phyloP scores from a whole-genome alignment of 768 basidiomycete genomes.

The Favolaschia claudopus region DNA sequence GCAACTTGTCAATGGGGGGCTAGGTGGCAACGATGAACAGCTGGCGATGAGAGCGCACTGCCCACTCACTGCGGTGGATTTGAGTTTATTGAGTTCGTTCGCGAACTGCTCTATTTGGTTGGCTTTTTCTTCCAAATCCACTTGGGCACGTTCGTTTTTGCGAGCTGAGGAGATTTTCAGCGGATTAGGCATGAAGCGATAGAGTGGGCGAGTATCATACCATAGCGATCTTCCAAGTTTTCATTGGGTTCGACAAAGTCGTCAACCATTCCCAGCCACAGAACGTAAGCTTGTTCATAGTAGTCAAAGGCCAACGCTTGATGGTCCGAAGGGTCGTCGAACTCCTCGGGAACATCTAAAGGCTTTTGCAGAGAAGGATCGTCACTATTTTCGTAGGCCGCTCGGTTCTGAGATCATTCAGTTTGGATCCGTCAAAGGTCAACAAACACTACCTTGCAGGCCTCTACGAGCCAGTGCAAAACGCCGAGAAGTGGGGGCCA shows the following conservation, averaged over 20 bases:
- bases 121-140: constrained; percentile 66
- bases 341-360: constrained; percentile 71
- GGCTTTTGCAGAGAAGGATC: constrained; percentile 75
- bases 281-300: constrained; percentile 68
- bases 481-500: constrained; percentile 91
- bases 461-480: constrained; percentile 90
- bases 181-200: constrained; percentile 11
- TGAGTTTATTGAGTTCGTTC: constrained; percentile 63
- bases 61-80: constrained; percentile 62
- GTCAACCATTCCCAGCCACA: constrained; percentile 74
- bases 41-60: neutral
- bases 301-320: constrained; percentile 82
- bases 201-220: constrained; percentile 46
- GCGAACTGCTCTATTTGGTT: constrained; percentile 55
- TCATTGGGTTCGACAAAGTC: constrained; percentile 75
- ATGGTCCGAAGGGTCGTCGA: constrained; percentile 77
- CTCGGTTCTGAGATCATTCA: constrained; percentile 27
- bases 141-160: constrained; percentile 73
- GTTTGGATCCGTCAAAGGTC: neutral
- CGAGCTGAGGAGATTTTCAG: constrained; percentile 60
- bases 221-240: constrained; percentile 77
- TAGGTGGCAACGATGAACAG: constrained; percentile 31
- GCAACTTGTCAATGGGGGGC: constrained; percentile 71
- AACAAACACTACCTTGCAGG: constrained; percentile 73
- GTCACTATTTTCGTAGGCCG: constrained; percentile 62